These are phyloP conservation scores for Penicillium nucicola DNA, from an alignment of 495 filamentous ascomycete genomes.

Conservation along the genomic window DNA sequence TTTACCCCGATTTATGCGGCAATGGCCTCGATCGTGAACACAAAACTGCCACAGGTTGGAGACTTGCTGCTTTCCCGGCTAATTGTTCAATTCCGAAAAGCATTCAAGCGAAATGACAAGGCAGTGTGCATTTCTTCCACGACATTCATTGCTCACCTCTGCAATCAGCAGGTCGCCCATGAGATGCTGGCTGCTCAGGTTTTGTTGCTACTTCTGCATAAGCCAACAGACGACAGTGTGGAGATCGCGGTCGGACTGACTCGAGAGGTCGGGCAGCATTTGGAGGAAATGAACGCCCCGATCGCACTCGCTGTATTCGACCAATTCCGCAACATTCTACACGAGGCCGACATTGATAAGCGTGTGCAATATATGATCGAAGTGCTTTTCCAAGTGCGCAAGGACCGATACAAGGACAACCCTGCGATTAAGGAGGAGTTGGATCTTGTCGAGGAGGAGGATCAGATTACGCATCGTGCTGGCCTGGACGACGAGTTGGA, in stretches of 20 bases:
- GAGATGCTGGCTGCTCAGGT: constrained; percentile 92
- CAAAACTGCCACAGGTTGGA: constrained; percentile 90
- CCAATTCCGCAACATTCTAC: constrained; percentile 89
- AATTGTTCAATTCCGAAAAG: constrained; percentile 90
- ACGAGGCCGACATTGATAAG: constrained; percentile 95
- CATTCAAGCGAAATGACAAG: constrained; percentile 96
- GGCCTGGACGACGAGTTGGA: constrained; percentile 79
- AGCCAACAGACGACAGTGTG: constrained; percentile 95
- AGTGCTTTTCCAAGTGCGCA: constrained; percentile 92
- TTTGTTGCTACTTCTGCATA: constrained; percentile 79
- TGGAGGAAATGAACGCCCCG: constrained; percentile 87
- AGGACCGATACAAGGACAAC: constrained; percentile 95
- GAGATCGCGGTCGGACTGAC: constrained; percentile 94
- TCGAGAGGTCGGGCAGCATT: constrained; percentile 84
- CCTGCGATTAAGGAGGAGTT: constrained; percentile 87
- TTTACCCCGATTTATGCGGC: constrained; percentile 95
- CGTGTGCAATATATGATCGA: constrained; percentile 98
- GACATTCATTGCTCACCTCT: constrained; percentile 90
- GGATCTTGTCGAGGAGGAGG: constrained; percentile 93
- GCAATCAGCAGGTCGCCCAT: constrained; percentile 92
- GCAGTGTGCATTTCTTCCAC: constrained; percentile 86
- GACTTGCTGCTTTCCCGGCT: constrained; percentile 85
- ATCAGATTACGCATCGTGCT: constrained; percentile 87
- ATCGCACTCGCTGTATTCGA: constrained; percentile 91
- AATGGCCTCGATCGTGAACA: constrained; percentile 95